These are phyloP conservation scores for Backusella circina DNA, from an alignment of 192 early-diverging fungal genomes.

Conservation along the genomic window DNA sequence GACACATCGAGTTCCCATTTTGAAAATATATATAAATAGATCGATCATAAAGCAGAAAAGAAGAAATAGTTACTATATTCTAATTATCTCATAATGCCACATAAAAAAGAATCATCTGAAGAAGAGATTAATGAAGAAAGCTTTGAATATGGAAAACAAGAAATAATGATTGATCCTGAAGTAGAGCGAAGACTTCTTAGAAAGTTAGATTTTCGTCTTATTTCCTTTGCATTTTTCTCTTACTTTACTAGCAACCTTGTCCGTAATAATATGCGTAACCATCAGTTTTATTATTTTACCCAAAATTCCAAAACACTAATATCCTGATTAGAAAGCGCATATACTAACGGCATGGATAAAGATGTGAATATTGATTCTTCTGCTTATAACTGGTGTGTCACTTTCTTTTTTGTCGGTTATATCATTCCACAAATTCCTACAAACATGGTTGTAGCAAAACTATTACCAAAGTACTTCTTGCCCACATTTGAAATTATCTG, in stretches of 20 bases:
- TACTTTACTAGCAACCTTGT: conserved; percentile 5
- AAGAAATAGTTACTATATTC: too few relatives aligned
- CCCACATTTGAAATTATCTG: background rate
- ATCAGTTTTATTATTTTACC: background rate
- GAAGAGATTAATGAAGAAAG: too few relatives aligned
- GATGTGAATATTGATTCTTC: background rate
- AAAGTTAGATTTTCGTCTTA: background rate
- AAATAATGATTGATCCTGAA: background rate
- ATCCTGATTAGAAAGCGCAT: background rate
- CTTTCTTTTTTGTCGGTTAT: background rate
- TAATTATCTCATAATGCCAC: too few relatives aligned
- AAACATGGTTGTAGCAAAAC: background rate
- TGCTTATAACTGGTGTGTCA: background rate
- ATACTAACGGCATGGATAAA: conserved; percentile 5
- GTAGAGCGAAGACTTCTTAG: background rate
- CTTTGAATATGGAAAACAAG: too few relatives aligned
- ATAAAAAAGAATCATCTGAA: too few relatives aligned
- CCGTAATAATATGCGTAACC: conserved; percentile 7
- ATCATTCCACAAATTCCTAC: background rate
- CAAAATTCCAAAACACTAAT: background rate
- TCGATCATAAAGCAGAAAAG: too few relatives aligned
- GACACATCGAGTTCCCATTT: too few relatives aligned
- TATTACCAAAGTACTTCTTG: background rate
- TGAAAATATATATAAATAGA: too few relatives aligned
- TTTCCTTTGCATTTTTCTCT: background rate